Base-by-base conservation (phyloP, 2,329 filamentous ascomycete species). In the Aspergillus melleus region DNA sequence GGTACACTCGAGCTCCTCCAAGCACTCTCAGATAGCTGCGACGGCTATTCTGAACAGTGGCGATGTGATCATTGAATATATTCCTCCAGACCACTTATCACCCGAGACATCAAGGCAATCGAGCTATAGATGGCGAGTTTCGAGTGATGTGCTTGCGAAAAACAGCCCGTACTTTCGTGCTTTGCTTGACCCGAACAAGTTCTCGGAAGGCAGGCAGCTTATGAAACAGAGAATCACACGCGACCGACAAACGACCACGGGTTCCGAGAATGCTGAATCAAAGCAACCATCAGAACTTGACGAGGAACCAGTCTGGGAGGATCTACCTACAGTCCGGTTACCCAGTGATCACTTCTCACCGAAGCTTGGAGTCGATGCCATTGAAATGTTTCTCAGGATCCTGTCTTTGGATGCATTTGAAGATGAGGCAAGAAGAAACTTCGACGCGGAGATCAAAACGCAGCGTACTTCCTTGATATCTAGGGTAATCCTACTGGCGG, bases 131-230 rank as follows among this genome's bases (percentile, higher is more conserved):
- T 78, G 77, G 70, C 70, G 70, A 55, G 72, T 78, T 11, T 70
- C 68, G 44, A 77, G 71, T 52, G 59, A 67, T 4, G 62, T 63
- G 42, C 64, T 80, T 14, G 70, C 64, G 22, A 51, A 61, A 20
- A 71, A 72, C 6, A 79, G 76, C 52, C 69, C 70, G 5, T 80
- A 79, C 49, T 80, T 79, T 54, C 61, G 69, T 20, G 74, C 70
- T 20, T 64, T 80, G 12, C 64, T 80, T 16, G 76, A 80, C 39
- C 73, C 76, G 2, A 64, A 71, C 14, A 80, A 79, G 56, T 80
- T 80, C 56, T 69, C 68, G 2, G 78, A 80, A 60, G 77, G 78
- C 6, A 70, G 69, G 52, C 52, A 66, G 4, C 66, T 79, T 59
- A 64, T 68, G 55, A 65, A 70, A 24, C 69, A 72, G 30, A 66